phyloP scores from a whole-genome alignment of 768 basidiomycete genomes.

The Psilocybe subaeruginosa region DNA sequence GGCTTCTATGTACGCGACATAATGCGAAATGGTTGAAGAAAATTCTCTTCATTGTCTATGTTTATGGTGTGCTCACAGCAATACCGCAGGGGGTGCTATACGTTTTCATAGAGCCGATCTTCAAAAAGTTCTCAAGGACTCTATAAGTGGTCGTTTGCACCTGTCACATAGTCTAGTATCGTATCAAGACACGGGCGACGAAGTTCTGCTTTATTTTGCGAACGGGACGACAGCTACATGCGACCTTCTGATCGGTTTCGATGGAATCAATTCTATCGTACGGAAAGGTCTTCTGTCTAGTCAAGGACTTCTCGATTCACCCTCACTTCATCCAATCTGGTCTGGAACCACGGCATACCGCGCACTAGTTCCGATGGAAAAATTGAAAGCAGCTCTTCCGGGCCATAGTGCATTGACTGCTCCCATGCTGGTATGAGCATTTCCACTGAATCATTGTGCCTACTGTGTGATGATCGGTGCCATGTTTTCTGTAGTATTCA shows the following conservation, averaged over 20 bases:
- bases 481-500: slow-evolving; percentile 24
- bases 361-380: slow-evolving; percentile 31
- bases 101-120: slow-evolving; percentile 41
- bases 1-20: slow-evolving; percentile 30
- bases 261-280: slow-evolving; percentile 43
- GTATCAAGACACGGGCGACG: slow-evolving; percentile 28
- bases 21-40: slow-evolving; percentile 22
- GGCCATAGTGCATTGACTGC: slow-evolving; percentile 30
- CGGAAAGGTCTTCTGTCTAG: slow-evolving; percentile 20
- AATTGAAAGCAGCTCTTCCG: slow-evolving; percentile 29
- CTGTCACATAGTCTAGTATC: slow-evolving; percentile 36
- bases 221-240: slow-evolving; percentile 37
- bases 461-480: background rate
- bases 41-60: background rate
- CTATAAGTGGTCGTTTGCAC: slow-evolving; percentile 33
- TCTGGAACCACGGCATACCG: slow-evolving; percentile 42
- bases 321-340: slow-evolving; percentile 32
- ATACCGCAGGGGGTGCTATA: slow-evolving; percentile 27
- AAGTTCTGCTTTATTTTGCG: slow-evolving; percentile 35
- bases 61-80: background rate
- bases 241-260: slow-evolving; percentile 45
- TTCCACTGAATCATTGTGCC: background rate
- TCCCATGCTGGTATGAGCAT: slow-evolving; percentile 26
- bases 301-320: slow-evolving; percentile 12
- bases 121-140: slow-evolving; percentile 32